Conservation (phyloP, 192 early-diverging fungal genomes). For the Rhizoclosmatium globosum region DNA sequence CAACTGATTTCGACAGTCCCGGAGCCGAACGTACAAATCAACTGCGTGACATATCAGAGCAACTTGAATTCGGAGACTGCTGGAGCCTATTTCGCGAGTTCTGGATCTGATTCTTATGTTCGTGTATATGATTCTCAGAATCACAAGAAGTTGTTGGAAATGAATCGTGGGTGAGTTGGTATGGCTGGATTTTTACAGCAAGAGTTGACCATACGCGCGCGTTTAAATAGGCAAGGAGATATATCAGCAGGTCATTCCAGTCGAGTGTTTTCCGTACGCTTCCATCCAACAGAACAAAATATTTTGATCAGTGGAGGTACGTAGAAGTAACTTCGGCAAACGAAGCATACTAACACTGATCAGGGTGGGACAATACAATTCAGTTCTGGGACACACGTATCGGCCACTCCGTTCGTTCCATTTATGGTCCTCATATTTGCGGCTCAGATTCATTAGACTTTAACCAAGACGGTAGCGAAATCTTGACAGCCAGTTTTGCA, state of each 20-base stretch:
- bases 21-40: constrained; percentile 53
- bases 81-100: constrained; percentile 52
- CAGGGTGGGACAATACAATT: constrained; percentile 63
- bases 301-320: constrained; percentile 54
- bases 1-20: constrained; percentile 51
- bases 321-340: background rate
- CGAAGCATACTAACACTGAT: background rate
- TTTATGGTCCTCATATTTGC: constrained; percentile 67
- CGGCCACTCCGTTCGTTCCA: constrained; percentile 50
- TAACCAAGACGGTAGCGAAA: constrained; percentile 33
- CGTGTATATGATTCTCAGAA: constrained; percentile 55
- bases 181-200: too few relatives aligned
- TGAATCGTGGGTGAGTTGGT: constrained; percentile 50
- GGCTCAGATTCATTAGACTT: constrained; percentile 62
- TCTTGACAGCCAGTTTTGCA: constrained; percentile 56
- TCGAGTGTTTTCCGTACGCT: constrained; percentile 60
- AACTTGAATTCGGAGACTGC: background rate
- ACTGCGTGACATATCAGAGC: constrained; percentile 49
- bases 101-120: constrained; percentile 50
- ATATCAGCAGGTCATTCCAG: constrained; percentile 60
- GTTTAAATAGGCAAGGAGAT: constrained; percentile 44
- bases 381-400: constrained; percentile 63
- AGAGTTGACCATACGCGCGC: too few relatives aligned
- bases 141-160: constrained; percentile 14
- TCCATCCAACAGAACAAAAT: constrained; percentile 59